Evolutionary conservation across 306 rosid species (phyloP), one percentile per base, ranked within the genome.

Genomic region (Hippophae gyantsensis): DNA sequence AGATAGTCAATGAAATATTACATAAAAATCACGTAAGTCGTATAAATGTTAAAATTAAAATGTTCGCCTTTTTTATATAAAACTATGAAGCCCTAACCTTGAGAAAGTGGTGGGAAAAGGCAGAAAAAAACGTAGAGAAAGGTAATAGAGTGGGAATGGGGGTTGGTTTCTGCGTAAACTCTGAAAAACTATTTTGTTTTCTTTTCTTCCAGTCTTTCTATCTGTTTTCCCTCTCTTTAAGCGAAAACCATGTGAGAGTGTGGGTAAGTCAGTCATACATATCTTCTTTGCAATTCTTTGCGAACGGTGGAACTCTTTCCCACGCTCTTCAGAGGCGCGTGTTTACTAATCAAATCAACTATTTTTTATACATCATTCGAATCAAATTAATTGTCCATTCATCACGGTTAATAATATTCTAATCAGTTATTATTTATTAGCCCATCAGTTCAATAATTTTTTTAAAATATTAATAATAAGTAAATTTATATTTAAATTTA

Each of bases 311-410:
- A 0, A 68, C 12, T 25, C 13, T 41, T 41, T 58, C 48, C 69
- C 81, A 76, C 80, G 72, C 77, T 52, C 63, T 44, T 11, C 7
- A 6, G 4, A 41, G 9, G 49, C 73, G 83, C 80, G 74, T 48
- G 23, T 32, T 9, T 11, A n/a, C 0, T 53, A 13, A 9, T 43
- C 14, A 10, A 14, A 8, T 25, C 3, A 8, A 6, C 43, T 45
- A 23, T 12, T 2, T 61, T 10, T 54, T 23, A 32, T 32, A 7
- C 2, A n/a, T 27, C 7, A 10, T 48, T 48, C 1, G 5, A 48
- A 48, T 10, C 7, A 6, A 48, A 11, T 3, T 48, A 11, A 46
- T 46, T 13, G 7, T 1, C 7, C 3, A 1, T 48, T 48, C 7
- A 6, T 6, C 11, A 46, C 50, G 50, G 7, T 11, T 48, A 48